Evolutionary conservation across 495 filamentous ascomycete species (phyloP).

Genomic region (Penicillium nucicola): DNA sequence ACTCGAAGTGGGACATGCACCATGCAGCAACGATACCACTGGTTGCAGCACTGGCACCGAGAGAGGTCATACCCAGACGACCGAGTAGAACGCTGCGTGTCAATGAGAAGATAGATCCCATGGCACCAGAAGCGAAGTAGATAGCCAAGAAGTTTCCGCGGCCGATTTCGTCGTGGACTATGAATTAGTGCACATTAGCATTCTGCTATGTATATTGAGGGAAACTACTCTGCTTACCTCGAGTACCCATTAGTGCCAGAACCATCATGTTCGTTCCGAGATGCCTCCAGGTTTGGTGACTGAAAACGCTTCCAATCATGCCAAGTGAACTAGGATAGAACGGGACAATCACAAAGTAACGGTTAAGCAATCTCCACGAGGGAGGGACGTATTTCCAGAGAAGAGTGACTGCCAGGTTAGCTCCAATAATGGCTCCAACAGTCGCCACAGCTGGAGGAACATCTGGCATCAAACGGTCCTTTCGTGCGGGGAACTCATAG

Average conservation of each 20-base stretch:
- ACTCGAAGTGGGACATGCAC: constrained; percentile 61
- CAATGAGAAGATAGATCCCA: constrained; percentile 65
- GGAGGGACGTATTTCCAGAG: constrained; percentile 65
- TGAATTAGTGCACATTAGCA: constrained; percentile 1
- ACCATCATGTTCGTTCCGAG: constrained; percentile 66
- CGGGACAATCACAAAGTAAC: constrained; percentile 70
- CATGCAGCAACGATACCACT: constrained; percentile 65
- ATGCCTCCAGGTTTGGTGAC: constrained; percentile 69
- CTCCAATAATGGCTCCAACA: constrained; percentile 58
- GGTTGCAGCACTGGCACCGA: constrained; percentile 75
- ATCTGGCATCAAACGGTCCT: constrained; percentile 65
- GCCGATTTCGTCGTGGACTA: constrained; percentile 83
- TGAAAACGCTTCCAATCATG: constrained; percentile 71
- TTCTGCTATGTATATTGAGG: neutral
- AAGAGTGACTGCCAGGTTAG: constrained; percentile 60
- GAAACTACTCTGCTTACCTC: constrained; percentile 36
- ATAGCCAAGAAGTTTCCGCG: constrained; percentile 79
- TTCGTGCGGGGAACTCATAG: constrained; percentile 60
- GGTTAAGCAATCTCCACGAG: constrained; percentile 71
- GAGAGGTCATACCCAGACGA: constrained; percentile 47
- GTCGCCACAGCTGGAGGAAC: constrained; percentile 80
- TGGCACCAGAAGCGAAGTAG: constrained; percentile 64
- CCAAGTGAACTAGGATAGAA: constrained; percentile 62
- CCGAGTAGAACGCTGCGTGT: constrained; percentile 51
- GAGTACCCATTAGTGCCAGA: constrained; percentile 56